A percentile compares a stretch with the other conserved stretches of the same genome.
These are phyloP conservation scores for Wallacemonas collosoma DNA, from an alignment of 208 protist genomes.

Conservation along the genomic window DNA sequence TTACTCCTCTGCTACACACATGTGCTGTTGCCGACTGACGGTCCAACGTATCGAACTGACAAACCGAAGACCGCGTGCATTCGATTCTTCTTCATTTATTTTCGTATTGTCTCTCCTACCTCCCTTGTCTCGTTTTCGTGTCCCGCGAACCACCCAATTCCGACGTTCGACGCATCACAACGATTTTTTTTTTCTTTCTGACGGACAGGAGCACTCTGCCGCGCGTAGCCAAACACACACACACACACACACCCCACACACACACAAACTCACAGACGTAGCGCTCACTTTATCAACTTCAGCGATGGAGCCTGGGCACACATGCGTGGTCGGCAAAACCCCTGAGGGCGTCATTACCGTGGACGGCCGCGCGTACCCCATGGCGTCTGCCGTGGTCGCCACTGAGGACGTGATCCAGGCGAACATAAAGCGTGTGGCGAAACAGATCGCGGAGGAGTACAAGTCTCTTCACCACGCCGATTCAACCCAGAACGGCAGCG, in stretches of 20 bases:
- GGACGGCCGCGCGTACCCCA: slow-evolving; percentile 77
- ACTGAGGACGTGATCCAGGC: slow-evolving; percentile 72
- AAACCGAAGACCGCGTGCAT: too few relatives aligned
- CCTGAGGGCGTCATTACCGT: slow-evolving; percentile 62
- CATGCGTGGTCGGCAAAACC: slow-evolving; percentile 32
- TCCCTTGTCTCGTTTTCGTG: too few relatives aligned
- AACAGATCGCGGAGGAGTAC: slow-evolving; percentile 73
- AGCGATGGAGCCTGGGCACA: slow-evolving; percentile 23
- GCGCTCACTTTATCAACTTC: too few relatives aligned
- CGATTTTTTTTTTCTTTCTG: not conserved
- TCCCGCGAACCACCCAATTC: too few relatives aligned
- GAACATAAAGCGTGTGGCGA: slow-evolving; percentile 51
- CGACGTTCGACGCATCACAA: not conserved
- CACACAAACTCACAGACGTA: not conserved
- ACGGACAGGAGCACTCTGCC: not conserved
- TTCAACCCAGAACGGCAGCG: slow-evolving; percentile 21
- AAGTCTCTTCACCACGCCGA: slow-evolving; percentile 50
- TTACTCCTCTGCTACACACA: too few relatives aligned
- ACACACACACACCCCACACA: not conserved
- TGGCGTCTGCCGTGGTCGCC: slow-evolving; percentile 70
- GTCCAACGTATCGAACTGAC: too few relatives aligned
- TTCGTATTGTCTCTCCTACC: too few relatives aligned
- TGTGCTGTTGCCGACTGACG: too few relatives aligned
- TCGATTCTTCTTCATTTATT: too few relatives aligned
- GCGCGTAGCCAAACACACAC: not conserved